Evolutionary conservation across 202 grass and related monocot genomes (phyloP).

Genomic region (Schoenoplectus tabernaemontani): DNA sequence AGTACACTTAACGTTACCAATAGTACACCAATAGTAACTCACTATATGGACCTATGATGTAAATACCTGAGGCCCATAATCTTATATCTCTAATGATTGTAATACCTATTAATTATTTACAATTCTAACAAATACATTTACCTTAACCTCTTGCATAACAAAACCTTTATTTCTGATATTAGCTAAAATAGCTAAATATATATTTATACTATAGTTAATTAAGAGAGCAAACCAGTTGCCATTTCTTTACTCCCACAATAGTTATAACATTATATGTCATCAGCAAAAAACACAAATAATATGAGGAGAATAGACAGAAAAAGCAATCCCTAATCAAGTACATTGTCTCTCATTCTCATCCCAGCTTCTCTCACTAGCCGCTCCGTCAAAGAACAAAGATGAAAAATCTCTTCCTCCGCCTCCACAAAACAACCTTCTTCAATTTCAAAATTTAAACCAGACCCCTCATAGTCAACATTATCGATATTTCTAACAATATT

Average conservation of each 20-base stretch:
- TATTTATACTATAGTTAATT: too few species aligned
- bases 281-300: background rate
- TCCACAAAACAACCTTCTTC: conserved; percentile 33
- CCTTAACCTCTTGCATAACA: background rate
- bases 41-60: too few species aligned
- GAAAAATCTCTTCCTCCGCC: conserved; percentile 44
- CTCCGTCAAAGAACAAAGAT: conserved; percentile 57
- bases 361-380: conserved; percentile 34
- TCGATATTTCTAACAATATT: conserved; percentile 27
- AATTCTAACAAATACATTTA: too few species aligned
- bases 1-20: too few species aligned
- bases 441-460: conserved; percentile 16
- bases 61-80: too few species aligned
- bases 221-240: background rate
- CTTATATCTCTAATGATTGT: too few species aligned
- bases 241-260: background rate
- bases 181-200: background rate
- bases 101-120: too few species aligned
- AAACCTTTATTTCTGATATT: background rate
- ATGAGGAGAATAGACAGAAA: background rate
- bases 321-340: background rate
- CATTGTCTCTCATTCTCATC: conserved; percentile 28
- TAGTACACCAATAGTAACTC: too few species aligned
- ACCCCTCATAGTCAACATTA: conserved; percentile 7
- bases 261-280: background rate